Base-by-base conservation (phyloP, 176 grass and related monocot genomes). In the Paspalum vaginatum region DNA sequence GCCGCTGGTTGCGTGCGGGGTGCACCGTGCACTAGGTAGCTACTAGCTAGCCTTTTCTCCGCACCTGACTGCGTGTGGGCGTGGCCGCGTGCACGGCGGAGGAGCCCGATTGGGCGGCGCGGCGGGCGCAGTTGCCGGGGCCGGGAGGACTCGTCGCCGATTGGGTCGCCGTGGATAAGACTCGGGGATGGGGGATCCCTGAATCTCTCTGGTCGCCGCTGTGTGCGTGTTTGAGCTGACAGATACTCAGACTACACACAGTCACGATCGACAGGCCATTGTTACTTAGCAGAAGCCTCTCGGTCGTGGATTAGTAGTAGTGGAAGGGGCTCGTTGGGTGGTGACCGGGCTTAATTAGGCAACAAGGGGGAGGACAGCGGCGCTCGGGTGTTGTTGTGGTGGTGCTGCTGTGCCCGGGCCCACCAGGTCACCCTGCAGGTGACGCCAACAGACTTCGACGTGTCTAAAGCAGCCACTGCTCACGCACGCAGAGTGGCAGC, bases 381-480 rank as follows among this genome's bases (percentile, higher is more conserved):
- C 26, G 44, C 12, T 25, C 32, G 32, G 32, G 61, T 21, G 48
- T 54, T 26, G 70, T 37, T 37, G 53, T 42, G 14, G 48, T 25
- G n/a, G n/a, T n/a, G n/a, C n/a, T n/a, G n/a, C n/a, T n/a, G n/a
- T 32, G 32, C 32, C 3, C 32, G 1, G 32, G 57, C 22, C 6
- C 22, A 76, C 50, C 16, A 63, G 56, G 48, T 22, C 75, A 79
- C 46, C 47, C 5, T 2, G 83, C n/a, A n/a, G n/a, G 59, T 79
- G 84, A 79, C n/a, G 68, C 58, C 17, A 27, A 73, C 58, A 1
- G 72, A 61, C 76, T 79, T 80, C 65, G 76, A 68, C 67, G 65
- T 20, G 69, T 43, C 57, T 53, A 64, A 73, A 82, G 70, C 49
- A 32, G 3, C 32, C 32, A 2, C 39, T 42, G 80, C 70, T 44